Evolutionary conservation across 2,329 filamentous ascomycete genomes (phyloP), one percentile per base, ranked within the genome.

Genomic region (Teratosphaeria viscida): DNA sequence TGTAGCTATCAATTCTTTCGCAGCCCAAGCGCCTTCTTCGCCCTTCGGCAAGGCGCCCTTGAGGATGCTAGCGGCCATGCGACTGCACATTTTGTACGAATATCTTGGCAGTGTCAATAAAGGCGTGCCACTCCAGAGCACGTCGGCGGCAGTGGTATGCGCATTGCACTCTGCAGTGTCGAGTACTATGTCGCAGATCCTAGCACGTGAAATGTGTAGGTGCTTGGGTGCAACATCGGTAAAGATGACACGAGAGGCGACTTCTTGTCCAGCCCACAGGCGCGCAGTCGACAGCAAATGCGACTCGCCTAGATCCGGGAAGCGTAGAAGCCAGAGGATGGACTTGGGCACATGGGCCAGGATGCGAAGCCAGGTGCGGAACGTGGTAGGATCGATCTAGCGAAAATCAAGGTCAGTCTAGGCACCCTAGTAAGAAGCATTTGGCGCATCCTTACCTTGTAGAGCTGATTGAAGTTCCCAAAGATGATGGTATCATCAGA

Each of bases 91-190:
- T 75, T 99, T 99, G 76, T 96, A 96, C 56, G 88, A 84, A 73
- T 97, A 96, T 39, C 94, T 84, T 11, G 94, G 92, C 34, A 94
- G 80, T 0, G 94, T 99, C 32, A 99, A 79, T 26, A 99, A 78
- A 5, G 94, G 94, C 0, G 94, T 97, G 66, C 92, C 95, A 57
- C 89, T 95, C 94, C 94, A 99, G 6, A 99, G 79, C 1, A 97
- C 88, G 70, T 99, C 94, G 12, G 94, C 95, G 1, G 94, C 94
- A 1, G 94, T 99, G 0, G 94, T 99, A 73, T 99, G 94, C 1
- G 92, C 94, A 70, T 99, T 99, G 76, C 94, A 99, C 74, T 99
- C 94, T 1, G 94, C 92, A 0, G 94, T 99, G 74, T 99, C 94
- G 14, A 99, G 83, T 71, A 99, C 97, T 6, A 99, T 79, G 75